A percentile compares a stretch with the other conserved stretches of the same genome.
phyloP scores from a whole-genome alignment of 2,329 filamentous ascomycete species.

The Pseudocercospora pini-densiflorae region DNA sequence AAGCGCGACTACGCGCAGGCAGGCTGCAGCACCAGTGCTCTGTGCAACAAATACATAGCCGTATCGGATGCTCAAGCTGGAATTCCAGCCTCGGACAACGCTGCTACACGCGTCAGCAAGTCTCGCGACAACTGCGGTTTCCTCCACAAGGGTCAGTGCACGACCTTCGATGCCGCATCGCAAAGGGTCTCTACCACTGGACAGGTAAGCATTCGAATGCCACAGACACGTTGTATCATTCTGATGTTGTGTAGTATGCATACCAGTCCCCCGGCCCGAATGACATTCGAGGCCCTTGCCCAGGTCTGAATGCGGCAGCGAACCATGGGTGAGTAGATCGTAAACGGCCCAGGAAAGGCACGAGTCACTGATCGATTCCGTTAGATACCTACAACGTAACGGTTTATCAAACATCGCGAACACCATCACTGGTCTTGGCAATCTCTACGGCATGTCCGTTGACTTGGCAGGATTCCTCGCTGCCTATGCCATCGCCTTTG shows the following conservation, averaged over 20 bases:
- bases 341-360: too few species aligned
- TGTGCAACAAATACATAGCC: conserved; percentile 11
- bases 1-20: conserved; percentile 11
- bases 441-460: conserved; percentile 21
- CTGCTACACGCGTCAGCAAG: conserved; percentile 12
- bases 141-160: conserved; percentile 12
- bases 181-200: conserved; percentile 19
- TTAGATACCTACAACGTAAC: conserved; percentile 15
- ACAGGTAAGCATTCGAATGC: not conserved
- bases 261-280: conserved; percentile 14
- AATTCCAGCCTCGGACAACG: conserved; percentile 18
- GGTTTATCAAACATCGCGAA: conserved; percentile 33
- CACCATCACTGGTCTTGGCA: conserved; percentile 30
- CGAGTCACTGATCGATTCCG: too few species aligned
- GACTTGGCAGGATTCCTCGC: conserved; percentile 33
- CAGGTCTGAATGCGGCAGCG: conserved; percentile 31
- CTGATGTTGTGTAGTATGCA: not conserved
- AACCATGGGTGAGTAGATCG: conserved; percentile 26
- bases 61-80: conserved; percentile 10
- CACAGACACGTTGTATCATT: not conserved
- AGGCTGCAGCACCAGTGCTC: conserved; percentile 2
- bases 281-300: conserved; percentile 30
- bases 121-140: conserved; percentile 21
- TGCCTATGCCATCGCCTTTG: conserved; percentile 34
- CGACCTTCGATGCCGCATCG: conserved; percentile 13